phyloP scores from a whole-genome alignment of 75 land plant genomes.

The Pinus tabuliformis region DNA sequence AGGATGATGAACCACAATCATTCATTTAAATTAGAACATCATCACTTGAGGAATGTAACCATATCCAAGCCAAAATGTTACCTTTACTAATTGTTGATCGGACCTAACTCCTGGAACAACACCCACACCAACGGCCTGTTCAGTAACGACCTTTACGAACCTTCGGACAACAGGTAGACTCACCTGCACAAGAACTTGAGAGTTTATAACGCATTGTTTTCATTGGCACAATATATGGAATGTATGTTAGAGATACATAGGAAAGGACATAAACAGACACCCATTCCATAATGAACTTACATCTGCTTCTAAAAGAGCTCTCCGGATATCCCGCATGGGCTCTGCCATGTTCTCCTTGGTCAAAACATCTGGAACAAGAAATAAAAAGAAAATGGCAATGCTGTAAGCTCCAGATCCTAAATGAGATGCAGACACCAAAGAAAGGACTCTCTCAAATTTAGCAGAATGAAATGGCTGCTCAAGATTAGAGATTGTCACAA shows the following conservation, averaged over 20 bases:
- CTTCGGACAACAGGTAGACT: slow-evolving; percentile 94
- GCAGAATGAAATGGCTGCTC: neutral
- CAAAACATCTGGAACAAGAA: slow-evolving; percentile 57
- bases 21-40: neutral
- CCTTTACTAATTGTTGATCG: slow-evolving; percentile 97
- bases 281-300: slow-evolving; percentile 28
- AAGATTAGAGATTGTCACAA: neutral
- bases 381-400: neutral
- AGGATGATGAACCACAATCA: neutral
- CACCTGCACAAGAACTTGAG: slow-evolving; percentile 45
- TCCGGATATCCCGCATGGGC: slow-evolving; percentile 92
- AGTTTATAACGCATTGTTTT: neutral
- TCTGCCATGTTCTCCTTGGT: slow-evolving; percentile 94
- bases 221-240: neutral
- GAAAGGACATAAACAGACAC: neutral
- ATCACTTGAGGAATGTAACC: neutral
- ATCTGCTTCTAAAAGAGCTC: slow-evolving; percentile 98
- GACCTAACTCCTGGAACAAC: slow-evolving; percentile 84
- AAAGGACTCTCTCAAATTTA: too few relatives aligned
- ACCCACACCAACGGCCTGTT: slow-evolving; percentile 86
- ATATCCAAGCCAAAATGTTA: slow-evolving; percentile 4
- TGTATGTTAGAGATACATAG: neutral
- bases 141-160: slow-evolving; percentile 78
- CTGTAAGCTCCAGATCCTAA: neutral
- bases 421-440: neutral